Evolutionary conservation across 2,329 filamentous ascomycete genomes (phyloP).

Genomic region (Pyricularia sp.): DNA sequence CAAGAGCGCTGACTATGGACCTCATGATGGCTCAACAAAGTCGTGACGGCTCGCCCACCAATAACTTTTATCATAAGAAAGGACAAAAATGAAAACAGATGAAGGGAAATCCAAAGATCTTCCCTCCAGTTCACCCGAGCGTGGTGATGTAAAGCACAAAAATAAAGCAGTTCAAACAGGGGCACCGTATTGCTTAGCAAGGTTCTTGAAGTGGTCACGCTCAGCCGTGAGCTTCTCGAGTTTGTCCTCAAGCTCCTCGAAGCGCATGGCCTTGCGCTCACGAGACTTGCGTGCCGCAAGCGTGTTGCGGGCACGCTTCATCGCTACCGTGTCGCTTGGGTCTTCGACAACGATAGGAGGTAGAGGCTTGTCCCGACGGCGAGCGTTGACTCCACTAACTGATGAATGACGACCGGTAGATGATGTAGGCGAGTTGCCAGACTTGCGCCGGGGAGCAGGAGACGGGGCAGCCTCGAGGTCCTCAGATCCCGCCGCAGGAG

Average conservation of each 20-base stretch:
- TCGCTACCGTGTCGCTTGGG: conserved; percentile 57
- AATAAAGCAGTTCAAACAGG: conserved; percentile 17
- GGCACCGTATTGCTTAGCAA: conserved; percentile 20
- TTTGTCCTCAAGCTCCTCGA: conserved; percentile 60
- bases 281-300: conserved; percentile 88
- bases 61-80: not conserved
- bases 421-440: conserved; percentile 28
- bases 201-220: conserved; percentile 51
- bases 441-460: conserved; percentile 32
- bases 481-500: conserved; percentile 30
- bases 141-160: conserved; percentile 5
- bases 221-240: conserved; percentile 55
- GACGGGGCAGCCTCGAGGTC: conserved; percentile 33
- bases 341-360: conserved; percentile 68
- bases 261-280: conserved; percentile 66
- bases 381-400: conserved; percentile 55
- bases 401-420: conserved; percentile 47
- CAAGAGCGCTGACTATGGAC: not conserved
- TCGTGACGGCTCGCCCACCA: not conserved
- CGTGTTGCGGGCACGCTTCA: conserved; percentile 90
- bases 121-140: conserved; percentile 19
- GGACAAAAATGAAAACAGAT: not conserved
- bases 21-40: not conserved
- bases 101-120: not conserved
- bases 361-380: conserved; percentile 69